Base-by-base conservation (phyloP, 2,329 filamentous ascomycete species). In the Neofusicoccum sp. region DNA sequence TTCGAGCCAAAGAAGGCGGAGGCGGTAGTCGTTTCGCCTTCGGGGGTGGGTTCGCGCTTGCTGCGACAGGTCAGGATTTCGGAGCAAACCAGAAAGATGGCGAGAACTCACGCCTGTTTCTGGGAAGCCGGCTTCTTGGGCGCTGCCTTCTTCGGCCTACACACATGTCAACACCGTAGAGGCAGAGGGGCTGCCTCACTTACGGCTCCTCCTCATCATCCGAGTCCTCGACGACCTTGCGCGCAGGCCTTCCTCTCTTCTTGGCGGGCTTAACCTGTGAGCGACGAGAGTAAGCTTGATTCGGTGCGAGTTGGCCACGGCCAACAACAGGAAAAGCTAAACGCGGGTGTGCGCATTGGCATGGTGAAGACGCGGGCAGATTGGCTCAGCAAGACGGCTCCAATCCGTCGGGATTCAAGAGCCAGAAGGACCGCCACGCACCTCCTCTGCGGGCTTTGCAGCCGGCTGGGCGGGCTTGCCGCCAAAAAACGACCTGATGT, bases 401-500 rank as follows among this genome's bases (percentile, higher is more conserved):
- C 7, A 22, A 14, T 3, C 36, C 36, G 41, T 37, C 28, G 37
- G 36, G 36, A 4, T 44, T 14, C 36, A n/a, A n/a, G 39, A 54
- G 45, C 36, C 16, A 54, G 37, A 36, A 34, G 14, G 50, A 12
- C 7, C 9, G 39, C 41, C 68, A 69, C 34, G 69, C 67, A 63
- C 44, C 65, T 67, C 66, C 74, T 71, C 67, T 67, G 72, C 73
- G 67, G 78, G 69, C 70, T 83, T 79, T 83, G 79, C 61, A 29
- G 61, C 39, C 41, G 41, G 28, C 69, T 84, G 81, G 67, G 85
- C 83, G 58, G 87, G 86, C 76, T 93, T 93, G 65, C 90, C 87
- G 62, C 89, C 88, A 80, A 98, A 97, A 79, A 97, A 98, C 70
- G 84, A 92, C 73, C 93, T 86, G 72, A 97, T 98, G 78, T 98